Conservation (phyloP, 345 rosid genomes). For the Erodium maritimum region DNA sequence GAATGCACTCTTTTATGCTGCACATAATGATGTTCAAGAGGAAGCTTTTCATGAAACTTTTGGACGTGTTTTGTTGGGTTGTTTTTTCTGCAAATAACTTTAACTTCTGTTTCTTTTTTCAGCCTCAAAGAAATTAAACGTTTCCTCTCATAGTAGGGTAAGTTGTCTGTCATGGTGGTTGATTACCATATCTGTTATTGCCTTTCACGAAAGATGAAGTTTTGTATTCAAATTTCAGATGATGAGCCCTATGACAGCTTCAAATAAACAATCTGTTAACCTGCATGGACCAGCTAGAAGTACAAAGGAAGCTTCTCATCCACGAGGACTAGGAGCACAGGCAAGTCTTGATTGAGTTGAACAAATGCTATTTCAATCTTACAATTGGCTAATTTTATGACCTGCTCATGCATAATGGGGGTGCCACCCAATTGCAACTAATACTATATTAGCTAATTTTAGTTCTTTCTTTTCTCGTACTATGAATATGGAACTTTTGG, state of each 20-base stretch:
- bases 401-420: too few species aligned
- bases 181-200: not conserved
- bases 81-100: not conserved
- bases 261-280: slow-evolving; percentile 6
- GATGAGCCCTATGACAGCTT: slow-evolving; percentile 13
- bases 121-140: slow-evolving; percentile 12
- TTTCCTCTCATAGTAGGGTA: slow-evolving; percentile 14
- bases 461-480: too few species aligned
- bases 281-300: not conserved
- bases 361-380: too few species aligned
- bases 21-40: not conserved
- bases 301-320: slow-evolving; percentile 4
- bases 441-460: too few species aligned
- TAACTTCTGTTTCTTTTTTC: slow-evolving; percentile 6
- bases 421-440: too few species aligned
- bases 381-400: too few species aligned
- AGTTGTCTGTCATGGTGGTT: slow-evolving; percentile 2
- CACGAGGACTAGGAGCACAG: slow-evolving; percentile 7
- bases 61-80: not conserved
- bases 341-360: slow-evolving; percentile 5
- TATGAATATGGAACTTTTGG: not conserved
- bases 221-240: slow-evolving; percentile 11
- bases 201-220: not conserved
- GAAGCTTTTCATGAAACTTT: not conserved
- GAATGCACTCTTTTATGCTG: too few species aligned